Conservation (phyloP, 2,329 filamentous ascomycete genomes). For the Cylindrodendrum hubeiense region DNA sequence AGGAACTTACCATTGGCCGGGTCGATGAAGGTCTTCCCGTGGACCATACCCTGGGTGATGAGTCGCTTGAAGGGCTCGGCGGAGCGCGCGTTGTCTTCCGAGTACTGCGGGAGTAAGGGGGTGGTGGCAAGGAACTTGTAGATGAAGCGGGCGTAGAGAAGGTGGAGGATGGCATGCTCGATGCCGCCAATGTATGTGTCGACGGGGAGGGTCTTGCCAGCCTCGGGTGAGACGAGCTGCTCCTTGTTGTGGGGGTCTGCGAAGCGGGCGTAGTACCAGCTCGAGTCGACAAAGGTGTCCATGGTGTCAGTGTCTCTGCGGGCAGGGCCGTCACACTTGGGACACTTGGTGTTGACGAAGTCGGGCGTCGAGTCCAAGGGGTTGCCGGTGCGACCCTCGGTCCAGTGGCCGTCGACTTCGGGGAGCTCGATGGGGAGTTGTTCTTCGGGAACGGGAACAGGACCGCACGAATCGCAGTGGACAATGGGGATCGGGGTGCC, state of each 20-base stretch:
- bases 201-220: constrained; percentile 75
- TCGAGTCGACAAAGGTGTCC: constrained; percentile 96
- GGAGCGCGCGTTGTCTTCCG: constrained; percentile 47
- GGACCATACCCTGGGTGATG: constrained; percentile 93
- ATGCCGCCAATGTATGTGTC: constrained; percentile 92
- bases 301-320: constrained; percentile 92
- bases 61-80: constrained; percentile 86
- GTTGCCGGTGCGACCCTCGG: constrained; percentile 78
- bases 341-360: constrained; percentile 83
- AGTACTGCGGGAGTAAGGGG: constrained; percentile 57
- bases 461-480: constrained; percentile 81
- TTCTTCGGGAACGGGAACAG: constrained; percentile 81
- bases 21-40: constrained; percentile 85
- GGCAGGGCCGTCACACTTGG: constrained; percentile 77
- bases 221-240: constrained; percentile 71
- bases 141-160: constrained; percentile 90
- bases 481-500: constrained; percentile 90
- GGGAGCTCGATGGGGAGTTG: constrained; percentile 84
- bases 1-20: constrained; percentile 82
- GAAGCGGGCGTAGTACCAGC: constrained; percentile 92
- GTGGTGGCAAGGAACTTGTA: constrained; percentile 84
- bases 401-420: constrained; percentile 75
- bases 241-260: constrained; percentile 75
- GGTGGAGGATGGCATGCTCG: constrained; percentile 90
- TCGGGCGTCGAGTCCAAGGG: constrained; percentile 78